A percentile compares a stretch with the other conserved stretches of the same genome.
Evolutionary conservation across 495 filamentous ascomycete species (phyloP).

Genomic region (Penicillium canescens): DNA sequence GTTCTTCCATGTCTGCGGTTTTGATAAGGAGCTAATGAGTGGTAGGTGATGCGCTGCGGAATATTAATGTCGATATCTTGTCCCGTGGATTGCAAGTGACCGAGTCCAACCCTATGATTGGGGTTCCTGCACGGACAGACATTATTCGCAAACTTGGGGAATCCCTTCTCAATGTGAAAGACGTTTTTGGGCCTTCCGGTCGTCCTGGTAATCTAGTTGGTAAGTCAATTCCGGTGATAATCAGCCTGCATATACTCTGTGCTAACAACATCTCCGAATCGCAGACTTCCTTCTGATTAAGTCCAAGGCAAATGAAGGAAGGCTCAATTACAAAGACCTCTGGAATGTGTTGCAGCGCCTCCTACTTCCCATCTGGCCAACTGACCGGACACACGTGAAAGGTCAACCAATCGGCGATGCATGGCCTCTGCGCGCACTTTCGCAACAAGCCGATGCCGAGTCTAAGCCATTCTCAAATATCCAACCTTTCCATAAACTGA

Average conservation of each 20-base stretch:
- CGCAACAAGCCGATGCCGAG: slow-evolving; percentile 2
- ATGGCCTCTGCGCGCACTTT: slow-evolving; percentile 46
- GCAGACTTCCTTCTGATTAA: slow-evolving; percentile 50
- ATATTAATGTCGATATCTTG: slow-evolving; percentile 13
- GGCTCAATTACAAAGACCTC: slow-evolving; percentile 36
- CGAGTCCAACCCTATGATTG: slow-evolving; percentile 51
- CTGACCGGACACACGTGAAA: slow-evolving; percentile 50
- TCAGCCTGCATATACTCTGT: not conserved
- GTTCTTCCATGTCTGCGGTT: slow-evolving; percentile 3
- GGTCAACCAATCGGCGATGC: slow-evolving; percentile 58
- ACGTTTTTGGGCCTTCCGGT: slow-evolving; percentile 51
- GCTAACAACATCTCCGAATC: not conserved
- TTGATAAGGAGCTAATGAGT: not conserved
- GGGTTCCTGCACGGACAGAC: slow-evolving; percentile 47
- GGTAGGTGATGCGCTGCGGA: slow-evolving; percentile 19
- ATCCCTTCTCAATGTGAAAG: slow-evolving; percentile 45
- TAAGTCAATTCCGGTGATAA: slow-evolving; percentile 18
- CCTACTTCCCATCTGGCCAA: slow-evolving; percentile 55
- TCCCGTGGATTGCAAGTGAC: slow-evolving; percentile 45
- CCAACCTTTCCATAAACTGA: slow-evolving; percentile 78
- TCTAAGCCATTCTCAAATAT: slow-evolving; percentile 24
- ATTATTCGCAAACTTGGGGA: slow-evolving; percentile 49
- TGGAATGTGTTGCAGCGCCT: slow-evolving; percentile 54
- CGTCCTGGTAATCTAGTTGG: slow-evolving; percentile 58
- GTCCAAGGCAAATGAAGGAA: slow-evolving; percentile 1